Evolutionary conservation across 768 basidiomycete species (phyloP).

Genomic region (Infundibulicybe gibba): DNA sequence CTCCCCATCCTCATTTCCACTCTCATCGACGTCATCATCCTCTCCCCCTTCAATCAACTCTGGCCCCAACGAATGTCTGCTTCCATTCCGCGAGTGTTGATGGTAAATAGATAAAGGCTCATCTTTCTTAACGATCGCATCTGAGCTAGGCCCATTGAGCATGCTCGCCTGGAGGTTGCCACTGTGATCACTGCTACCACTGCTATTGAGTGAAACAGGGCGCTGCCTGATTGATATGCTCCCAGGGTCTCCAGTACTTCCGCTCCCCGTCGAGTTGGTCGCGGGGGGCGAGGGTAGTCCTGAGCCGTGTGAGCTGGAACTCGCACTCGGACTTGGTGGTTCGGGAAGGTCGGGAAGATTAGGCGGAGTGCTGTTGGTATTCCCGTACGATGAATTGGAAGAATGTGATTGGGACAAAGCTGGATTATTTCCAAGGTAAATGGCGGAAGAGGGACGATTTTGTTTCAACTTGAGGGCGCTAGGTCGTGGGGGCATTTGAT

Average conservation of each 20-base stretch:
- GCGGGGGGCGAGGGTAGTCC: conserved; percentile 85
- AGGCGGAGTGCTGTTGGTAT: conserved; percentile 21
- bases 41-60: conserved; percentile 48
- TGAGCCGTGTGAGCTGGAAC: conserved; percentile 44
- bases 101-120: no score
- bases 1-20: conserved; percentile 58
- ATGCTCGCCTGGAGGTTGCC: conserved; percentile 20
- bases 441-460: conserved; percentile 35
- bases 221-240: conserved; percentile 32
- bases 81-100: conserved; percentile 15
- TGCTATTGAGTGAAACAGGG: conserved; percentile 23
- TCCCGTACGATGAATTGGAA: conserved; percentile 11
- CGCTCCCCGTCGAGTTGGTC: conserved; percentile 82
- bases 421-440: conserved; percentile 33
- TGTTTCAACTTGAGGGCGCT: conserved; percentile 22
- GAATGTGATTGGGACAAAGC: conserved; percentile 18
- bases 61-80: conserved; percentile 17
- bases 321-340: conserved; percentile 59
- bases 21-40: conserved; percentile 39
- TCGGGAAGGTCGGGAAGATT: conserved; percentile 67
- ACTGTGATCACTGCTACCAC: conserved; percentile 24
- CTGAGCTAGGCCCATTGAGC: conserved; percentile 30
- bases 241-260: conserved; percentile 63
- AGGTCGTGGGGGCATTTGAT: conserved; percentile 35
- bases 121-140: neutral